Evolutionary conservation across 306 rosid species (phyloP), one percentile per base, ranked within the genome.

Genomic region (Alnus rubra): DNA sequence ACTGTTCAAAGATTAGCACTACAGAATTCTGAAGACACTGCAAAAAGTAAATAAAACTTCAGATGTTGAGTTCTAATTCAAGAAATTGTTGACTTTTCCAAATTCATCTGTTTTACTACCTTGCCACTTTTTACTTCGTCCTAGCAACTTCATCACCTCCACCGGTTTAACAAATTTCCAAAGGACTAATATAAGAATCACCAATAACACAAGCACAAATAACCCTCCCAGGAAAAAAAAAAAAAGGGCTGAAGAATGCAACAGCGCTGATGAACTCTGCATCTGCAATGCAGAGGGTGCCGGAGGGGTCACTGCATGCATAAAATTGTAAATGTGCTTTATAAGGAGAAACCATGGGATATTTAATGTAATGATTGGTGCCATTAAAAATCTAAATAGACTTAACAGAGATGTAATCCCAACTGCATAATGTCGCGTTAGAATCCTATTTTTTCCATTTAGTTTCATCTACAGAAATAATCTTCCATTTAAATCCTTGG

Each of bases 171-270:
- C 33, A 52, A 60, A 75, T 82, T 70, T 94, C 86, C 94, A 75
- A 76, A 82, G 89, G 60, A 94, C 28, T 37, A 80, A 83, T 44
- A 86, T 13, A 75, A 90, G 71, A 81, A 87, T 59, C 18, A 90
- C 68, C 83, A 94, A 67, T 76, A 92, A 68, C 56, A 82, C 73
- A 58, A 94, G 80, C 80, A 85, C 71, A 51, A 74, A 74, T 74
- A 86, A 18, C 63, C 85, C 94, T 69, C 98, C 98, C 63, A 92
- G 92, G 81, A 90, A 84, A 79, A 94, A 87, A 79, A 94, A 87
- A 87, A 79, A 88, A 59, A 89, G 31, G 35, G 74, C 77, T 64
- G 78, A 83, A 14, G 87, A 69, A 5, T 1, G 3, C 13, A 10
- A 16, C 47, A 2, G 74, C 18, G 81, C 19, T 13, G 70, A 2